A percentile compares a stretch with the other conserved stretches of the same genome.
phyloP scores from a whole-genome alignment of 1,139 yeast species.

The Magnusiomyces magnusii region DNA sequence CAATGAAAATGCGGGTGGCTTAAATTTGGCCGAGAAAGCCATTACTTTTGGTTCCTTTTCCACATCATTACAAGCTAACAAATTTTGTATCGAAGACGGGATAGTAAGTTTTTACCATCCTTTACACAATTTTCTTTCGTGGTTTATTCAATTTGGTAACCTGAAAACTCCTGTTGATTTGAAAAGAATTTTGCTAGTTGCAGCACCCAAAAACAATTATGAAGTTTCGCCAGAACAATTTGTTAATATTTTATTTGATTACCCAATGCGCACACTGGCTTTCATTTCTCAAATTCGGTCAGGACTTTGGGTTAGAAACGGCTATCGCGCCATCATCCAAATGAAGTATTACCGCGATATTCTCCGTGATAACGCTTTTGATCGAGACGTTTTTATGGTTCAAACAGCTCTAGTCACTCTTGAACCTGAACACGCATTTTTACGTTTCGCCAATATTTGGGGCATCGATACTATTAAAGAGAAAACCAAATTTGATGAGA shows the following conservation, averaged over 20 bases:
- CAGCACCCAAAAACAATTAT: not conserved
- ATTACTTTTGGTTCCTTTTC: not conserved
- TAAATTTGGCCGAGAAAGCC: constrained; percentile 13
- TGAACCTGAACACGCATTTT: constrained; percentile 51
- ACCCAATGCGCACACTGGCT: constrained; percentile 69
- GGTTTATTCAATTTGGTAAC: constrained; percentile 52
- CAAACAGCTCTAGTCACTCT: constrained; percentile 59
- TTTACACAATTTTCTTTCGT: constrained; percentile 62
- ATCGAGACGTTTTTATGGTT: constrained; percentile 64
- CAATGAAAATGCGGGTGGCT: constrained; percentile 1
- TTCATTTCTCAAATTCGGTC: constrained; percentile 67
- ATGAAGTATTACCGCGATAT: constrained; percentile 70
- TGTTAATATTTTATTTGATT: constrained; percentile 47
- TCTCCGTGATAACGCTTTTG: constrained; percentile 75
- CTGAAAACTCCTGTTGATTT: constrained; percentile 32
- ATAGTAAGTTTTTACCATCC: constrained; percentile 74
- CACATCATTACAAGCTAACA: not conserved
- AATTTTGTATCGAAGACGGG: constrained; percentile 37
- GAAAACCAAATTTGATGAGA: constrained; percentile 36
- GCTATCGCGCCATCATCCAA: constrained; percentile 69
- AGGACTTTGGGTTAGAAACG: constrained; percentile 90
- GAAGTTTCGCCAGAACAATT: constrained; percentile 16
- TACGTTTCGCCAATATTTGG: constrained; percentile 65
- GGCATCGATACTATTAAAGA: constrained; percentile 43
- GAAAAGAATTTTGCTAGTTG: constrained; percentile 21